A percentile compares a stretch with the other conserved stretches of the same genome.
Conservation (phyloP, 2,329 filamentous ascomycete species). For the Colletotrichum costaricense region DNA sequence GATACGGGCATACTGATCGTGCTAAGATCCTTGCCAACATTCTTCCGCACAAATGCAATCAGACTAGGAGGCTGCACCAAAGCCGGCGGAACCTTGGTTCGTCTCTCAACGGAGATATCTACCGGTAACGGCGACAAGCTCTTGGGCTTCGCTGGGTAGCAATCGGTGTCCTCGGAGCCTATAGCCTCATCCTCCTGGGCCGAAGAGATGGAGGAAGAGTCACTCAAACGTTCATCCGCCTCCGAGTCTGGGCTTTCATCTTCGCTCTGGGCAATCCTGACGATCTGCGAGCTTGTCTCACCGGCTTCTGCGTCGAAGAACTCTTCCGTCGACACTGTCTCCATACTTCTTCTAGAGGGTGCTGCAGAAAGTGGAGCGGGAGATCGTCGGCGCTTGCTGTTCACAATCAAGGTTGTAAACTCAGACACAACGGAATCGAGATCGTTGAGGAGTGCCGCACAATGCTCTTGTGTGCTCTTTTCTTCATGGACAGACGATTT, state of each 20-base stretch:
- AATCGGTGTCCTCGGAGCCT: slow-evolving; percentile 65
- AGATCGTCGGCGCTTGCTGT: slow-evolving; percentile 81
- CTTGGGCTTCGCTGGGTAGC: slow-evolving; percentile 83
- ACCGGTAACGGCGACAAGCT: slow-evolving; percentile 82
- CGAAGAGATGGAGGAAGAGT: slow-evolving; percentile 69
- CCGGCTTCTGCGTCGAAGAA: slow-evolving; percentile 93
- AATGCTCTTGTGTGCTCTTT: slow-evolving; percentile 81
- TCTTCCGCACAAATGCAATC: slow-evolving; percentile 94
- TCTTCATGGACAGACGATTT: slow-evolving; percentile 61
- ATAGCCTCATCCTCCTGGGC: slow-evolving; percentile 67
- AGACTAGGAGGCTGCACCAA: slow-evolving; percentile 87
- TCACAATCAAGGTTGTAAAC: slow-evolving; percentile 80
- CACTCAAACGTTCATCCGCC: slow-evolving; percentile 64
- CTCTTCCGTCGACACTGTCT: slow-evolving; percentile 85
- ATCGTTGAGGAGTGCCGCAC: slow-evolving; percentile 84
- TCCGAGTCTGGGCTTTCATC: slow-evolving; percentile 71
- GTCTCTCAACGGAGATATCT: slow-evolving; percentile 70
- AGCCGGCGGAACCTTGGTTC: slow-evolving; percentile 77
- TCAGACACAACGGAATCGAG: slow-evolving; percentile 86
- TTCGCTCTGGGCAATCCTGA: slow-evolving; percentile 79
- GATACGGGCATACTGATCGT: slow-evolving; percentile 98
- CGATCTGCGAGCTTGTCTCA: slow-evolving; percentile 71
- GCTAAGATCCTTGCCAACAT: slow-evolving; percentile 96
- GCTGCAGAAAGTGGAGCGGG: slow-evolving; percentile 60
- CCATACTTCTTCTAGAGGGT: slow-evolving; percentile 73